phyloP scores from a whole-genome alignment of 2,329 filamentous ascomycete species.

The Rutstroemia sp. region DNA sequence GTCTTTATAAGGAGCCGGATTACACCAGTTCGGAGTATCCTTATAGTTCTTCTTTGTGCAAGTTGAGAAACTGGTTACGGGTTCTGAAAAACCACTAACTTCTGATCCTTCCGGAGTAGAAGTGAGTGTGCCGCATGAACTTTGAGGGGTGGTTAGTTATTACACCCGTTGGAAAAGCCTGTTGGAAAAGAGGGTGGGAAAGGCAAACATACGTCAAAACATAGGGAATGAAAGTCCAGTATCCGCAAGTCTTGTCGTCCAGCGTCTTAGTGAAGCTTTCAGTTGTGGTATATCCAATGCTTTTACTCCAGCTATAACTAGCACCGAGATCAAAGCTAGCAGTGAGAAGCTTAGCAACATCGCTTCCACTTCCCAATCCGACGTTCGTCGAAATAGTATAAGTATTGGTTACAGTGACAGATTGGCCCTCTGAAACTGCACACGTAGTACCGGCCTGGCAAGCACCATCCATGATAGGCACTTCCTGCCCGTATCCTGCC shows the following conservation, averaged over 20 bases:
- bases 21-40: not conserved
- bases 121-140: conserved; percentile 1
- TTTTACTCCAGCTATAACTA: not conserved
- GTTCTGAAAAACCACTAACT: not conserved
- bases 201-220: not conserved
- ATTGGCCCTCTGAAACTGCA: not conserved
- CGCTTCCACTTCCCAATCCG: not conserved
- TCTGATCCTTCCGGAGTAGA: not conserved
- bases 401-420: not conserved
- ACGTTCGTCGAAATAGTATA: not conserved
- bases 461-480: not conserved
- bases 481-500: not conserved
- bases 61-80: not conserved
- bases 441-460: not conserved
- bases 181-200: not conserved
- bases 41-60: not conserved
- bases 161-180: too few species aligned
- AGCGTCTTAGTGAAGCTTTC: not conserved
- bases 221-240: conserved; percentile 1
- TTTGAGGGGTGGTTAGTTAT: too few species aligned
- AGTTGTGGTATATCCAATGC: not conserved
- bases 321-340: not conserved
- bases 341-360: not conserved
- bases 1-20: not conserved
- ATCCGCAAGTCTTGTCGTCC: not conserved